Evolutionary conservation across 78 protist species (phyloP).

Genomic region (Dictyostelium firmibasis): DNA sequence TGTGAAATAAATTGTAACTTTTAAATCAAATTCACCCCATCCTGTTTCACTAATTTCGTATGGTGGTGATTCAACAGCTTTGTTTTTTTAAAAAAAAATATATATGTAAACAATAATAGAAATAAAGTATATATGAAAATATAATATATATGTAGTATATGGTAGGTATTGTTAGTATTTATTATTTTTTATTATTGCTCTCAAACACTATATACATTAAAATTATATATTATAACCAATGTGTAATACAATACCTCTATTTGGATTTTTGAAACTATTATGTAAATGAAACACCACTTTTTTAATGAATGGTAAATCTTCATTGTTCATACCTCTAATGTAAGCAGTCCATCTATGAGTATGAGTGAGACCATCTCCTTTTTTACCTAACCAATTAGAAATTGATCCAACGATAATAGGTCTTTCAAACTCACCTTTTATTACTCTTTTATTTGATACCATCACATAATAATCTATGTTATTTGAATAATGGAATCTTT

Average conservation of each 20-base stretch:
- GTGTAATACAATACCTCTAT: conserved; percentile 37
- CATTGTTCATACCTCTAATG: conserved; percentile 76
- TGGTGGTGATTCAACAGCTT: conserved; percentile 70
- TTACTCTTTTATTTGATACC: conserved; percentile 37
- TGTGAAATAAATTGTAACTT: conserved; percentile 56
- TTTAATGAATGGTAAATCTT: conserved; percentile 70
- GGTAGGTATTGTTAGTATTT: not conserved
- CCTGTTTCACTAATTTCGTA: conserved; percentile 85
- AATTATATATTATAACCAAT: too few species aligned
- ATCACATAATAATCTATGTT: not conserved
- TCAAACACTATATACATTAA: too few species aligned
- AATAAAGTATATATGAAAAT: too few species aligned
- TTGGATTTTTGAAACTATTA: conserved; percentile 68
- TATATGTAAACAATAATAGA: too few species aligned
- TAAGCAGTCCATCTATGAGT: conserved; percentile 85
- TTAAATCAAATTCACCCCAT: conserved; percentile 86
- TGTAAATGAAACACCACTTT: conserved; percentile 81
- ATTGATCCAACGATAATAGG: conserved; percentile 65
- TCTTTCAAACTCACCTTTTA: conserved; percentile 69
- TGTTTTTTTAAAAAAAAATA: too few species aligned
- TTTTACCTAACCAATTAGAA: conserved; percentile 54
- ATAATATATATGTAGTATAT: not conserved
- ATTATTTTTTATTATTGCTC: too few species aligned
- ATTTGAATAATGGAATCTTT: not conserved
- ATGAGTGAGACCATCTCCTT: conserved; percentile 61